phyloP scores from a whole-genome alignment of 352 stramenopile genomes.

The Aphanomyces euteiches region DNA sequence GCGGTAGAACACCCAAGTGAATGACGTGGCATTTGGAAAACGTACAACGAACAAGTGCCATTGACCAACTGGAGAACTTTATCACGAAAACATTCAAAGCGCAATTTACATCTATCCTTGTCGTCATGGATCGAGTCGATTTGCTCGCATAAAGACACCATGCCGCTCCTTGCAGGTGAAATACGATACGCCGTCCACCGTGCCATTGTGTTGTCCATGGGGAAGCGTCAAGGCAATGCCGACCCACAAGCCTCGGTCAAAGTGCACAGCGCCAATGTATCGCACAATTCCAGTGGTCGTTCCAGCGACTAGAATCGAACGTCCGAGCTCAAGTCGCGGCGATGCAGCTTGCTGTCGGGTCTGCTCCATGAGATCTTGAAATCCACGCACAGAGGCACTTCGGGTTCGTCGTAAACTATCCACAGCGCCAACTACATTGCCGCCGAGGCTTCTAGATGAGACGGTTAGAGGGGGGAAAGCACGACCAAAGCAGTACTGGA shows the following conservation, averaged over 20 bases:
- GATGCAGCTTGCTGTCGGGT: not conserved
- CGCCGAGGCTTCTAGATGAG: too few relatives aligned
- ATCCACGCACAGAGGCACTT: conserved; percentile 3
- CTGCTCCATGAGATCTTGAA: not conserved
- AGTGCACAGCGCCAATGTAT: conserved; percentile 61
- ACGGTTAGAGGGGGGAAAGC: too few relatives aligned
- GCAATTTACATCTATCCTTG: too few relatives aligned
- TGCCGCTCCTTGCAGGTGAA: conserved; percentile 54
- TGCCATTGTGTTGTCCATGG: conserved; percentile 65
- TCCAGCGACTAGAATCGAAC: not conserved
- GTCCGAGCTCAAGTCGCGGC: conserved; percentile 6
- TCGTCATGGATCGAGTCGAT: conserved; percentile 41
- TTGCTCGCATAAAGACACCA: conserved; percentile 68
- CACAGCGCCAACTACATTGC: not conserved
- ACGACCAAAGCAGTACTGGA: too few relatives aligned
- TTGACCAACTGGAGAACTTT: too few relatives aligned
- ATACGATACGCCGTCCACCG: conserved; percentile 52
- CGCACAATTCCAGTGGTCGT: conserved; percentile 45
- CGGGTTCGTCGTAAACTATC: not conserved
- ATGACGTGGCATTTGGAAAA: too few relatives aligned
- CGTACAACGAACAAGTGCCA: too few relatives aligned
- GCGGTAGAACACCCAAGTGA: too few relatives aligned
- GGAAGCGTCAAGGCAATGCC: conserved; percentile 61
- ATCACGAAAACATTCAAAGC: too few relatives aligned
- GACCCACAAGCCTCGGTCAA: conserved; percentile 62